phyloP scores from a whole-genome alignment of 345 rosid genomes.

The Linum tenue region DNA sequence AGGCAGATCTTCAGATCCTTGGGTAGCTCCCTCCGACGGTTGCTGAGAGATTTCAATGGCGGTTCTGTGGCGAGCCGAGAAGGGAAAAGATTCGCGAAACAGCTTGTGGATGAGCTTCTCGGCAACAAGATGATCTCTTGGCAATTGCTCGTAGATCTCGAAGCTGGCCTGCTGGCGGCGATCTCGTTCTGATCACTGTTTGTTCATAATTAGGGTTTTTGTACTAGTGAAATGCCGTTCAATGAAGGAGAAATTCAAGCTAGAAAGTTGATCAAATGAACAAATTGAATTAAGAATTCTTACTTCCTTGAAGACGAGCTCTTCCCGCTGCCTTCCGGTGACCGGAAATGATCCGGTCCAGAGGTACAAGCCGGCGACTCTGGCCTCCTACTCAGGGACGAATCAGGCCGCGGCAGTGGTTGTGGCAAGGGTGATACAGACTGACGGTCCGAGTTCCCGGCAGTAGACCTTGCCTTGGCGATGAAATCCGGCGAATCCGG shows the following conservation, averaged over 20 bases:
- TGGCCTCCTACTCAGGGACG: not conserved
- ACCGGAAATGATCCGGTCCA: not conserved
- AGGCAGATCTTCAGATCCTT: slow-evolving; percentile 19
- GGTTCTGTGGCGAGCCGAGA: not conserved
- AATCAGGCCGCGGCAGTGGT: not conserved
- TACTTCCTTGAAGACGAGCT: not conserved
- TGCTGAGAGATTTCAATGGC: slow-evolving; percentile 12
- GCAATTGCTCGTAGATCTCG: slow-evolving; percentile 11
- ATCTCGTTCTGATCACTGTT: not conserved
- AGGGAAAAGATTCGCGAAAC: not conserved
- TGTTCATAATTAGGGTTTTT: not conserved
- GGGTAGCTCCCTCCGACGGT: slow-evolving; percentile 22
- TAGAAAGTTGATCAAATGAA: not conserved
- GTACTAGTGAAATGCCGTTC: not conserved
- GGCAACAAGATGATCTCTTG: not conserved
- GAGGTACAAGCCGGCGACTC: not conserved
- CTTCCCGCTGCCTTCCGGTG: not conserved
- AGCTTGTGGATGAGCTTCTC: not conserved
- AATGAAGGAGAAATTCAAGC: not conserved
- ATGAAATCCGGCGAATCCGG: not conserved
- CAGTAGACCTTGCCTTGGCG: not conserved
- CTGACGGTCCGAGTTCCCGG: not conserved
- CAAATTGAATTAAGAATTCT: not conserved
- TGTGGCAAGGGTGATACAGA: not conserved
- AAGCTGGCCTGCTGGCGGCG: slow-evolving; percentile 1